Evolutionary conservation across 202 grass and related monocot species (phyloP).

Genomic region (Setaria italica): DNA sequence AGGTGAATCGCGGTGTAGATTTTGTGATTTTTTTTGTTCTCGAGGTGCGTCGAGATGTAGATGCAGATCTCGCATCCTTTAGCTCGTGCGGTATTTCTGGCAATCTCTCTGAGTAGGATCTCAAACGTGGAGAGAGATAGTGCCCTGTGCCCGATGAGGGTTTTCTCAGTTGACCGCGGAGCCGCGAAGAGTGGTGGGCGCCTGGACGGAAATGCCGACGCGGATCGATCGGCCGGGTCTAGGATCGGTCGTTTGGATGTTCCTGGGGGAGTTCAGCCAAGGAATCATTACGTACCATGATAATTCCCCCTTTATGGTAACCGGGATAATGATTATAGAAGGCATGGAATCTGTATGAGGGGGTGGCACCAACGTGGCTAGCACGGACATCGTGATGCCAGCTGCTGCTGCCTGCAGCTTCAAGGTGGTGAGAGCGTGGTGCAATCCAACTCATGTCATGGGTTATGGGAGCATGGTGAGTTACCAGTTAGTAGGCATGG

Average conservation of each 20-base stretch:
- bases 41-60: background rate
- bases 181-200: no score
- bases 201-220: background rate
- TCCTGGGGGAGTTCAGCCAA: background rate
- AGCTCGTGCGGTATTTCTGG: background rate
- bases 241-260: background rate
- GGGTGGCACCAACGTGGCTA: background rate
- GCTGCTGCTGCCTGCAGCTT: background rate
- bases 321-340: background rate
- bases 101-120: background rate
- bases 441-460: no score
- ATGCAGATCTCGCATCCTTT: conserved; percentile 45
- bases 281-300: background rate
- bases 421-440: background rate
- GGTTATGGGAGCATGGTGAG: background rate
- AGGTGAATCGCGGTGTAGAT: conserved; percentile 2
- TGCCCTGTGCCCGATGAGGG: background rate
- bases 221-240: background rate
- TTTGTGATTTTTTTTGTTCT: background rate
- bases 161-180: background rate
- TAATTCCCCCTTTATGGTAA: background rate
- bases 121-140: background rate
- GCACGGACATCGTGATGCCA: background rate
- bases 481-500: background rate
- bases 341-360: background rate